Conservation (phyloP, 306 rosid species). For the Glycine tomentella region DNA sequence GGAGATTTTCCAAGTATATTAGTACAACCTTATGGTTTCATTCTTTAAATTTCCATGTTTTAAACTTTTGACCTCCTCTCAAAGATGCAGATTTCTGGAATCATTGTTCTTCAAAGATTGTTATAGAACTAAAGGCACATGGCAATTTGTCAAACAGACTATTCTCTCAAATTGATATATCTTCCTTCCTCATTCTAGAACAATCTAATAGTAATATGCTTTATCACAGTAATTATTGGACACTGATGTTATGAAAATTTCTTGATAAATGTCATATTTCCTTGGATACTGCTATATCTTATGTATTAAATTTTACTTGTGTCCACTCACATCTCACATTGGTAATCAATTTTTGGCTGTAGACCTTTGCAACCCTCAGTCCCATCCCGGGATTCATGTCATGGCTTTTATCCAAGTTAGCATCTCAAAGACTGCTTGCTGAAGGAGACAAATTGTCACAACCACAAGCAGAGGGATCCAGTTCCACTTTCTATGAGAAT, state of each 20-base stretch:
- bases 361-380: slow-evolving; percentile 95
- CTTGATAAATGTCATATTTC: slow-evolving; percentile 37
- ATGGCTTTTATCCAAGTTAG: slow-evolving; percentile 90
- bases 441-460: slow-evolving; percentile 58
- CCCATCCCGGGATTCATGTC: slow-evolving; percentile 96
- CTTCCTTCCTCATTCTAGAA: slow-evolving; percentile 30
- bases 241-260: background rate
- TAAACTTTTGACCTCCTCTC: background rate
- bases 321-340: slow-evolving; percentile 31
- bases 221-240: slow-evolving; percentile 21
- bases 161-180: slow-evolving; percentile 37
- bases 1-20: slow-evolving; percentile 21
- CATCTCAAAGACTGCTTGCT: slow-evolving; percentile 67
- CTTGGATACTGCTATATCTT: slow-evolving; percentile 38
- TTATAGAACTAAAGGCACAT: slow-evolving; percentile 24
- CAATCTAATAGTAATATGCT: slow-evolving; percentile 32
- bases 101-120: slow-evolving; percentile 15
- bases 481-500: slow-evolving; percentile 80
- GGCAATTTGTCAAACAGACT: background rate
- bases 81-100: slow-evolving; percentile 5
- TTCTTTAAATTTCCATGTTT: slow-evolving; percentile 21
- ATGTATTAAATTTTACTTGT: background rate
- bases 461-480: slow-evolving; percentile 53
- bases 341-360: slow-evolving; percentile 38
- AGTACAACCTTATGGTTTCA: slow-evolving; percentile 35